These are phyloP conservation scores for Leishmania tropica DNA, from an alignment of 208 protist genomes.

Conservation along the genomic window DNA sequence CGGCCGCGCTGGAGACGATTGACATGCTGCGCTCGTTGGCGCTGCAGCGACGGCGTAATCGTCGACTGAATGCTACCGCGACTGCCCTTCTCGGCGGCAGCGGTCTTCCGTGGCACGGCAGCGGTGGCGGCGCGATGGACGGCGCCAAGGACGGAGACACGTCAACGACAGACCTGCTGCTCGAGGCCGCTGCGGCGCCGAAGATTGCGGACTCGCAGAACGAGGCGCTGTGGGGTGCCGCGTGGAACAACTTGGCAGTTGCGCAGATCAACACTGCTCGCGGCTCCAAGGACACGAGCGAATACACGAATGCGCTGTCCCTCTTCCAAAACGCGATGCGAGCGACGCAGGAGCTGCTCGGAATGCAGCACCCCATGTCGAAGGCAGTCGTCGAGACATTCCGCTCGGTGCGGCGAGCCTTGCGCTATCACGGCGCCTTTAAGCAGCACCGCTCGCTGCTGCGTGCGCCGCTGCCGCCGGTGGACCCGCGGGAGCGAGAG, in stretches of 20 bases:
- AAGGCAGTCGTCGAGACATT: conserved; percentile 68
- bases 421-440: conserved; percentile 69
- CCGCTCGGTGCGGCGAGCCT: conserved; percentile 58
- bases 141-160: conserved; percentile 22
- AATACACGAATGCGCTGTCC: conserved; percentile 70
- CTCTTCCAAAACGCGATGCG: conserved; percentile 89
- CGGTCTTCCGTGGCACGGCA: neutral
- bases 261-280: conserved; percentile 85
- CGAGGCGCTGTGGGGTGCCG: conserved; percentile 81
- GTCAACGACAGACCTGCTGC: conserved; percentile 26
- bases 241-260: conserved; percentile 89
- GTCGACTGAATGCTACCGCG: conserved; percentile 13
- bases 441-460: conserved; percentile 76
- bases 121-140: neutral
- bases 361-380: conserved; percentile 81
- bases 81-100: neutral
- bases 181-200: conserved; percentile 43
- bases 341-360: conserved; percentile 80
- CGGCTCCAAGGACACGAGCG: conserved; percentile 45
- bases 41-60: conserved; percentile 50
- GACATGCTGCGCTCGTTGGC: conserved; percentile 83
- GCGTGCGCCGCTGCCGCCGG: conserved; percentile 59
- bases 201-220: conserved; percentile 76
- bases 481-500: conserved; percentile 74
- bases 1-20: conserved; percentile 84